Conservation (phyloP, 2,329 filamentous ascomycete genomes). For the Fusarium falciforme region DNA sequence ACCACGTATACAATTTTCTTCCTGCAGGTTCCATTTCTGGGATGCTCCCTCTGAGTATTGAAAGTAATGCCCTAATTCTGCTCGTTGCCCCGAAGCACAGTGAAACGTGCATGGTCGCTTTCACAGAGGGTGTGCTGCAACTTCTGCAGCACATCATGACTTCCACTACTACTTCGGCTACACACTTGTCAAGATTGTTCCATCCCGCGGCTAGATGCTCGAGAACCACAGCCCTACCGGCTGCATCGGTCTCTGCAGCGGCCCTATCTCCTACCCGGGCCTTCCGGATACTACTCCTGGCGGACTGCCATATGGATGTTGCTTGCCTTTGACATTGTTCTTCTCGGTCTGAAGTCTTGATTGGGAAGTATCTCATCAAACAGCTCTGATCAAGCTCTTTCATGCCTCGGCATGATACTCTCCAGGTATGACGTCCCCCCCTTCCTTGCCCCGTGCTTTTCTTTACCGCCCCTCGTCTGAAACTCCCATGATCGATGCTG, state of each 20-base stretch:
- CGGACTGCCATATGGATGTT: background rate
- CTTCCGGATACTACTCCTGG: background rate
- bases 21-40: background rate
- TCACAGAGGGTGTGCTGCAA: background rate
- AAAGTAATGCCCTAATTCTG: background rate
- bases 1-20: background rate
- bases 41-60: background rate
- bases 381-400: background rate
- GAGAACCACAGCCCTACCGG: constrained; percentile 22
- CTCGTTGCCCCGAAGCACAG: background rate
- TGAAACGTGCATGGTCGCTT: background rate
- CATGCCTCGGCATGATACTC: constrained; percentile 3
- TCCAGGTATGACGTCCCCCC: constrained; percentile 1
- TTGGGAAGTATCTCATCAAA: background rate
- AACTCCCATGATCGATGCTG: constrained; percentile 13
- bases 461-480: background rate
- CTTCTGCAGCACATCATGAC: background rate
- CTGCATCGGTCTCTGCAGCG: constrained; percentile 15
- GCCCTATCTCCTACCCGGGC: background rate
- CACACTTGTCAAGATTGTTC: background rate
- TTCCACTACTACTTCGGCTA: background rate
- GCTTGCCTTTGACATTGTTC: background rate
- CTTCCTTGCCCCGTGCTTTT: background rate
- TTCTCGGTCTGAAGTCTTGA: background rate
- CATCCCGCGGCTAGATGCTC: background rate